Percentiles rank a stretch among this genome's conserved stretches.
These are phyloP conservation scores for Allantophomopsis cytisporea DNA, from an alignment of 2,329 filamentous ascomycete species.

Conservation along the genomic window DNA sequence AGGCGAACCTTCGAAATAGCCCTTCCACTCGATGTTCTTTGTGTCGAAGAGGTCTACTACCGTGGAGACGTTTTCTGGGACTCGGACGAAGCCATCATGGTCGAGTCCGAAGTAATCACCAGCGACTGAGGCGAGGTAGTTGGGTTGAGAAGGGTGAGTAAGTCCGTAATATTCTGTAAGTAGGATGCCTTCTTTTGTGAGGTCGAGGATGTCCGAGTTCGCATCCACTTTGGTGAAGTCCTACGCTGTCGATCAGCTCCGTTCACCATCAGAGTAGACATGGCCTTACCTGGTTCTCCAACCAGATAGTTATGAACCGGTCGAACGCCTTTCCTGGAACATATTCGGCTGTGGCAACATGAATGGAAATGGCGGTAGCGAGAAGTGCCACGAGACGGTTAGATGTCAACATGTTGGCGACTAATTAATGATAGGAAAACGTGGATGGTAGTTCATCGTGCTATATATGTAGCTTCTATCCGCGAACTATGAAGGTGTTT, in stretches of 20 bases:
- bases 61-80: slow-evolving; percentile 30
- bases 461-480: too few relatives aligned
- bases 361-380: not conserved
- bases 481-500: too few relatives aligned
- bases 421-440: too few relatives aligned
- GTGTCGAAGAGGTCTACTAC: slow-evolving; percentile 30
- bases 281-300: slow-evolving; percentile 39
- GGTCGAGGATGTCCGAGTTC: slow-evolving; percentile 23
- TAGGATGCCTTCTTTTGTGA: slow-evolving; percentile 28
- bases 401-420: too few relatives aligned
- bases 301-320: slow-evolving; percentile 46
- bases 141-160: slow-evolving; percentile 32
- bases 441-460: too few relatives aligned
- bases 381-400: not conserved
- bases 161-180: slow-evolving; percentile 30
- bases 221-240: slow-evolving; percentile 27
- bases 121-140: slow-evolving; percentile 30
- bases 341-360: slow-evolving; percentile 6
- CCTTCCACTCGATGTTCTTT: slow-evolving; percentile 25
- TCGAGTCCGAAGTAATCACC: slow-evolving; percentile 34
- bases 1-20: slow-evolving; percentile 30
- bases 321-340: slow-evolving; percentile 38
- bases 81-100: slow-evolving; percentile 27
- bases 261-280: too few relatives aligned
- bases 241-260: slow-evolving; percentile 13